Evolutionary conservation across 2,329 filamentous ascomycete species (phyloP), one percentile per base, ranked within the genome.

Genomic region (Blumeria graminis): DNA sequence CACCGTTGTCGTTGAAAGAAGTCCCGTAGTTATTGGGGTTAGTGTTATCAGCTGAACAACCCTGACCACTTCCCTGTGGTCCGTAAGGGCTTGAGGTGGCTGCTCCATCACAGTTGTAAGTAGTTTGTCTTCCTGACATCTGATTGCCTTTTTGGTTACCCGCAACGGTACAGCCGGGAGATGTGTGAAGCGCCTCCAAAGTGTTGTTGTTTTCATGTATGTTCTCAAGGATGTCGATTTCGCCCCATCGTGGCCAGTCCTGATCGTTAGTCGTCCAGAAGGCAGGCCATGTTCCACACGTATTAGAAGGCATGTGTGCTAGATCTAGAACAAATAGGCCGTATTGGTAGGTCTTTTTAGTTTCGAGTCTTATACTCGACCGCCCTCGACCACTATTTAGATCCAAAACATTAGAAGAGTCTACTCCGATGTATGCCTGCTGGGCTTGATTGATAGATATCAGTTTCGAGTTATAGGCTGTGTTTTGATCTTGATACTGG

Each of bases 231-330:
- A 75, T 73, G 63, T 64, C 63, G 51, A 64, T 64, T 43, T 63
- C 63, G 16, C 63, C 63, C 39, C 52, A 52, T 18, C 36, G 38
- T 55, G 74, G 62, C 59, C 61, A 63, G 45, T 61, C 58, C 10
- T 32, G 18, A 6, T 43, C 35, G 8, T 54, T 52, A 13, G 55
- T 55, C 6, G 56, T 57, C 58, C 58, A 57, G 43, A 74, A 75
- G 68, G 82, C 79, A 57, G 83, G 83, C 82, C 84, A 87, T 32
- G 77, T 74, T 18, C 84, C 84, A 61, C 84, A 87, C 55, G 76
- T 70, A 1, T 78, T 78, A 73, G 73, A 56, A 1, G 83, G 83
- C 80, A 87, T 86, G 62, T 86, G 82, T 13, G 72, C 71, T 53
- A 86, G 74, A 65, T 87, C 83, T 18, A 81, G 71, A 51, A 88